These are phyloP conservation scores for Leishmania amazonensis DNA, from an alignment of 208 protist genomes.

Conservation along the genomic window DNA sequence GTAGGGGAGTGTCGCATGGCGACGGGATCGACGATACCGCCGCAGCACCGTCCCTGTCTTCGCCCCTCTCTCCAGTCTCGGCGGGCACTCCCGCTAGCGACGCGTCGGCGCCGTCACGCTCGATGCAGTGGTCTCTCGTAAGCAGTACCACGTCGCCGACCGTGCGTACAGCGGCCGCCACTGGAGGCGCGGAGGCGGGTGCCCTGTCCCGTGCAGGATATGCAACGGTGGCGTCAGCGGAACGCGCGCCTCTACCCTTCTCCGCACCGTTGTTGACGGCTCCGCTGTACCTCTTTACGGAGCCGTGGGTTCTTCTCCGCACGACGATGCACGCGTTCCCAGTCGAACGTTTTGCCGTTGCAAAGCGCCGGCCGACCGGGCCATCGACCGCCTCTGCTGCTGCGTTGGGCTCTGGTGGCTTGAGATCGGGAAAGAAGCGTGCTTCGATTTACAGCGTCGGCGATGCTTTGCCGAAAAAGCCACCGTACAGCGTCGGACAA, in stretches of 20 bases:
- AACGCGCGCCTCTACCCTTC: not conserved
- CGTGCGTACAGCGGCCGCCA: not conserved
- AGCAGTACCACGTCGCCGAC: not conserved
- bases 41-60: not conserved
- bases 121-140: not conserved
- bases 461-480: not conserved
- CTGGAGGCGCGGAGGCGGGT: not conserved
- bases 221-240: not conserved
- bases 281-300: constrained; percentile 14
- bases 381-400: not conserved
- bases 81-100: not conserved
- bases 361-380: not conserved
- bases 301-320: constrained; percentile 20
- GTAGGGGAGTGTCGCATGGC: not conserved
- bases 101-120: not conserved
- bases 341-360: not conserved
- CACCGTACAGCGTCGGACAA: not conserved
- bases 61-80: not conserved
- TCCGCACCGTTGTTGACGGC: constrained; percentile 8
- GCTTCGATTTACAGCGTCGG: not conserved
- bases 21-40: not conserved
- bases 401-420: not conserved
- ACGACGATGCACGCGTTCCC: constrained; percentile 18
- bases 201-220: not conserved
- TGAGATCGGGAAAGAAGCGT: not conserved